Evolutionary conservation across 2,329 filamentous ascomycete genomes (phyloP), one percentile per base, ranked within the genome.

Genomic region (Hypoxylon rubiginosum): DNA sequence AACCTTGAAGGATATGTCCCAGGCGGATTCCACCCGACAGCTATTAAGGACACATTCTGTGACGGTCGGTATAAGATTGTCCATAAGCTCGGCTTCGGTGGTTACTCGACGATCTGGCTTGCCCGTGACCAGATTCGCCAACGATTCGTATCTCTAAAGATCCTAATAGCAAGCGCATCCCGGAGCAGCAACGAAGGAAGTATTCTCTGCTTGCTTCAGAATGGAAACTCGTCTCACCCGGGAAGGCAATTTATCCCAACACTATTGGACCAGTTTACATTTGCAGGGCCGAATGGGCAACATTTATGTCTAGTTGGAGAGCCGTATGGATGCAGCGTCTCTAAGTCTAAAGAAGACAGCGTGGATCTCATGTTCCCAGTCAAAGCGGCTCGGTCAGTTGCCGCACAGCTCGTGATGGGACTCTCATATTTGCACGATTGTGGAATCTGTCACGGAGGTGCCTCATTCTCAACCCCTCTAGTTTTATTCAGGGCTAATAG

Each of bases 71-170:
- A 41, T 10, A 7, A 41, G n/a, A 41, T 41, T 6, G 36, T 41
- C n/a, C 36, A 41, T 41, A 41, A 41, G 15, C 36, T 41, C 3
- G 36, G 36, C 36, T 41, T 41, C n/a, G 11, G 36, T 4, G 36
- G 36, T 17, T 41, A 11, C n/a, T 41, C 36, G 11, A 15, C 36
- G 11, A 41, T 41, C 3, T 41, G 36, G 36, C 77, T 83, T 24
- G 80, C 77, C 17, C 71, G 72, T 39, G 79, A 82, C 68, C 66
- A 68, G 39, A 51, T 70, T 26, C 68, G 66, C 17, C 26, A 68
- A 46, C 69, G 28, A 9, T 30, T 30, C 28, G 28, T 30, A 9
- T 30, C 28, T 7, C 28, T 30, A 7, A 30, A 30, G 8, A 4
- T 30, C 5, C 28, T 7, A 30, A 5, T 30, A 6, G 2, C 28